Conservation (phyloP, 129 eudicot genomes). For the Centaurea solstitialis region DNA sequence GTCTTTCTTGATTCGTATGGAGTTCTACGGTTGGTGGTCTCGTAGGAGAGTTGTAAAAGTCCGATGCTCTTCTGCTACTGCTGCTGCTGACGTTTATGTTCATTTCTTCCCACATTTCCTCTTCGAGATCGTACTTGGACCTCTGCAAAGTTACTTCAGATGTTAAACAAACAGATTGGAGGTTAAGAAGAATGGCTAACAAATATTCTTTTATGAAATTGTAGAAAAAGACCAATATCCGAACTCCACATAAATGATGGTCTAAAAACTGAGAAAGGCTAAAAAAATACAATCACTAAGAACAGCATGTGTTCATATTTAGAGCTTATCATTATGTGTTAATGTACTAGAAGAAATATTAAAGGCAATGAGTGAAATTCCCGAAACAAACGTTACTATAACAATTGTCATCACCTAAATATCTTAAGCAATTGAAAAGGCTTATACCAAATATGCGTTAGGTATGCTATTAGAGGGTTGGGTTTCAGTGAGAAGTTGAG, state of each 20-base stretch:
- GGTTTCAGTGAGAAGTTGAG: no score
- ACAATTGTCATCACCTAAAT: background rate
- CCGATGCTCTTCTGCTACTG: conserved; percentile 48
- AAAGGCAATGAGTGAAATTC: background rate
- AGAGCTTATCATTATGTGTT: no score
- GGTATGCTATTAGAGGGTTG: background rate
- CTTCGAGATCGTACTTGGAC: conserved; percentile 70
- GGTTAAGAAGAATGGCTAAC: background rate
- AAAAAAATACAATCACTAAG: no score
- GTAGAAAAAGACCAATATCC: background rate
- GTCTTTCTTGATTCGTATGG: conserved; percentile 39
- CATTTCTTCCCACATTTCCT: conserved; percentile 62
- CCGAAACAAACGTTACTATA: background rate
- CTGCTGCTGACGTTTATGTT: conserved; percentile 35
- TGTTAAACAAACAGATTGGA: background rate
- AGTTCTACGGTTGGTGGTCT: conserved; percentile 37
- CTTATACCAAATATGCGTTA: background rate
- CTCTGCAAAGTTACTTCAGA: conserved; percentile 42
- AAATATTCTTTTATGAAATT: background rate
- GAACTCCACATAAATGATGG: no score
- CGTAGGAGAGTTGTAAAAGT: conserved; percentile 56
- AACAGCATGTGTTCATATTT: no score
- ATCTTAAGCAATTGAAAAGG: background rate
- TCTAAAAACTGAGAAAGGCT: no score
- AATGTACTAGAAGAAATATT: no score